Base-by-base conservation (phyloP, 108 stramenopile genomes). In the Mediolabrus comicus region DNA sequence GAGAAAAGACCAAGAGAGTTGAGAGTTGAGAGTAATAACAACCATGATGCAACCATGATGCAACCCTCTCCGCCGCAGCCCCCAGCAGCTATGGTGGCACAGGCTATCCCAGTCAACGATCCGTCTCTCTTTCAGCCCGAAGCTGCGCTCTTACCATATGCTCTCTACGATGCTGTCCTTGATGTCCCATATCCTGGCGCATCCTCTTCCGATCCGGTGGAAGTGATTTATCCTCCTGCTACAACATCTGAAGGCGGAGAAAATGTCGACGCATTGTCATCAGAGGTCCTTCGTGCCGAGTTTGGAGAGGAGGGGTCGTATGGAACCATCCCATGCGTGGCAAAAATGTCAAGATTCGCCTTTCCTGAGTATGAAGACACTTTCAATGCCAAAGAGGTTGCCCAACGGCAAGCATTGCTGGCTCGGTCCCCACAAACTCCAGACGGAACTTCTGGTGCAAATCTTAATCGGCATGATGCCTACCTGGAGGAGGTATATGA, bases 281-380 rank as follows among this genome's bases (percentile, higher is more conserved):
- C 38, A n/a, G 53, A 70, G 10, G 46, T 31, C 11, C 32, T 71
- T 5, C 14, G 10, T 25, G 34, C 62, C 22, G 72, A 72, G 36
- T 66, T 72, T 65, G 71, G 69, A 55, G 31, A 62, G 31, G 61
- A 51, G 32, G 60, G 32, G 25, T 17, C 2, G 51, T 10, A 28
- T 11, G 10, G 28, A 49, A 11, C 17, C 12, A 51, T 16, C 4
- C 35, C 22, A 62, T 65, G 73, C n/a, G 31, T 35, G 5, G 69
- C 77, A 1, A 73, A 68, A 41, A 61, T 79, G 14, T 38, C 67
- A 24, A 55, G 78, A 3, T 79, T 69, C 38, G 78, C 78, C 57
- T 79, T 79, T 25, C 78, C 78, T 2, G 72, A 74, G n/a, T 74
- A 74, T 34, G 78, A 79, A 55, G 78, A 79, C 61, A 19, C 27